These are phyloP conservation scores for Gilbertella persicaria DNA, from an alignment of 371 early-diverging fungal genomes.

Conservation along the genomic window DNA sequence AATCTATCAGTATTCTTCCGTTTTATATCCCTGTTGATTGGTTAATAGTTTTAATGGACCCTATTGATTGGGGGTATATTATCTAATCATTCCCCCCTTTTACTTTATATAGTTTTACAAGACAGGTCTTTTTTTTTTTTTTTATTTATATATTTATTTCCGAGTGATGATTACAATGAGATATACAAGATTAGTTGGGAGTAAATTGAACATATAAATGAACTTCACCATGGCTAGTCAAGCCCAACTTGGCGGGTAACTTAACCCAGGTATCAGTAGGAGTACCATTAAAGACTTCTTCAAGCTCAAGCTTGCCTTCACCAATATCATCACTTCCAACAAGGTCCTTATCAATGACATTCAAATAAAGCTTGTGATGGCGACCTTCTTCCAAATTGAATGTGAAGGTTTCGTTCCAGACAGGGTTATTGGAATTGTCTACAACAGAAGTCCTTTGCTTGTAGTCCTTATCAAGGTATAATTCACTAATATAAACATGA, in stretches of 20 bases:
- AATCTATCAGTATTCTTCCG: too few relatives aligned
- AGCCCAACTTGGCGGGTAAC: slow-evolving; percentile 37
- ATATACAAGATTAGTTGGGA: slow-evolving; percentile 12
- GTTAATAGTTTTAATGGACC: too few relatives aligned
- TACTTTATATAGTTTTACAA: too few relatives aligned
- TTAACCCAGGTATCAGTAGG: slow-evolving; percentile 36
- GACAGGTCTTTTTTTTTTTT: too few relatives aligned
- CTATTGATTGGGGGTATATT: too few relatives aligned
- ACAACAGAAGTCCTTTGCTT: slow-evolving; percentile 49
- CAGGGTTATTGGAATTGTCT: slow-evolving; percentile 48
- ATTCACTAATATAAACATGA: slow-evolving; percentile 14
- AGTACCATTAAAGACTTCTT: slow-evolving; percentile 23
- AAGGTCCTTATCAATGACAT: slow-evolving; percentile 34
- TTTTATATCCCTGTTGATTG: too few relatives aligned
- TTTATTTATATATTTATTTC: too few relatives aligned
- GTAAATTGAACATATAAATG: slow-evolving; percentile 30
- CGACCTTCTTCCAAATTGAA: slow-evolving; percentile 24
- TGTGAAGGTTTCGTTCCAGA: slow-evolving; percentile 37
- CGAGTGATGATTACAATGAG: too few relatives aligned
- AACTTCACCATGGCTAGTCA: slow-evolving; percentile 42
- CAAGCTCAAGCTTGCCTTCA: slow-evolving; percentile 30
- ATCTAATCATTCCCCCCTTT: too few relatives aligned
- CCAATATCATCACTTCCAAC: slow-evolving; percentile 18
- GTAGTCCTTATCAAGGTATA: slow-evolving; percentile 28
- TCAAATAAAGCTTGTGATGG: slow-evolving; percentile 14